Percentiles rank a stretch among this genome's conserved stretches.
phyloP scores from a whole-genome alignment of 2,329 filamentous ascomycete genomes.

The Beauveria caledonica region DNA sequence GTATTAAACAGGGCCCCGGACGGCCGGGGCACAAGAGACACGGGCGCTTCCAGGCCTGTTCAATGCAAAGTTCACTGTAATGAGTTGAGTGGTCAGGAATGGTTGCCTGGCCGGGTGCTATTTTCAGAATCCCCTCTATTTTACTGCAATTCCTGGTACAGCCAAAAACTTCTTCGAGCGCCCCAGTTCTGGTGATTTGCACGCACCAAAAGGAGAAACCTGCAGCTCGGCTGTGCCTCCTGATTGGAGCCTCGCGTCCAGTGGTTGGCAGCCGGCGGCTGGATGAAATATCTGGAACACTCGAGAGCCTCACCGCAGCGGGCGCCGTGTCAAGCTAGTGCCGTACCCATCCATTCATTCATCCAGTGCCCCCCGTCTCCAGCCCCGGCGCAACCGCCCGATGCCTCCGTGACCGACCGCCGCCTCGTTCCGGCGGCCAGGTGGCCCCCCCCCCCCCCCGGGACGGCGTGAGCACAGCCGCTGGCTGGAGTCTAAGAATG shows the following conservation, averaged over 20 bases:
- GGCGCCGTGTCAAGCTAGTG: neutral
- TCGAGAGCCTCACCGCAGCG: conserved; percentile 2
- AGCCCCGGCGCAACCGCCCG: conserved; percentile 1
- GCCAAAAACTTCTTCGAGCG: too few relatives aligned
- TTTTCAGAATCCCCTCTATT: neutral
- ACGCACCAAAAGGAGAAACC: neutral
- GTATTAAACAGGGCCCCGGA: neutral
- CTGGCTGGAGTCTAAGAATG: too few relatives aligned
- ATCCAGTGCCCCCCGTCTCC: too few relatives aligned
- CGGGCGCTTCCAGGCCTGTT: neutral
- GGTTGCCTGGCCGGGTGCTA: neutral
- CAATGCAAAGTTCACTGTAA: neutral
- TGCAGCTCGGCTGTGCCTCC: neutral
- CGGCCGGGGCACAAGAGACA: neutral
- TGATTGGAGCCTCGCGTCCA: neutral
- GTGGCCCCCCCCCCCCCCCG: too few relatives aligned
- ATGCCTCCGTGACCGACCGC: neutral
- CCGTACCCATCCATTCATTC: neutral
- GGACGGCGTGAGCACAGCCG: too few relatives aligned
- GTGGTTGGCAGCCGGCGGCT: neutral
- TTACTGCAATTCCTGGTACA: neutral
- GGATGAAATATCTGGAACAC: neutral
- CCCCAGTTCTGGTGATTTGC: neutral
- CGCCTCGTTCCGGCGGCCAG: neutral
- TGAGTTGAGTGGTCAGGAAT: neutral